phyloP scores from a whole-genome alignment of 768 basidiomycete species.

The Pholiota microspora region DNA sequence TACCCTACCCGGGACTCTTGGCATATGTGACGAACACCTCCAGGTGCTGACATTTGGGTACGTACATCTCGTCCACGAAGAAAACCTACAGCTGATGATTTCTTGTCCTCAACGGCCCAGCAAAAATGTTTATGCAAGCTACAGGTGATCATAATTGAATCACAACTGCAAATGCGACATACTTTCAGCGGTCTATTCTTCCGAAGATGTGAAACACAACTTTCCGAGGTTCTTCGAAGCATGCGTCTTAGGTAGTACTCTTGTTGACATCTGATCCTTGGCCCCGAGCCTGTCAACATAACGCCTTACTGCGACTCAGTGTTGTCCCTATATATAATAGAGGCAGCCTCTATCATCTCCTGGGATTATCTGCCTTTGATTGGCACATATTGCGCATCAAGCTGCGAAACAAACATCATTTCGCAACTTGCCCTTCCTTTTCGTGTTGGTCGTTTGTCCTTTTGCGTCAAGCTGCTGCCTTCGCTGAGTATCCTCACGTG shows the following conservation, averaged over 20 bases:
- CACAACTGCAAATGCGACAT: not conserved
- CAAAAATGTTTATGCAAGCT: not conserved
- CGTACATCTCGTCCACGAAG: not conserved
- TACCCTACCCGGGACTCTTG: not conserved
- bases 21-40: not conserved
- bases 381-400: conserved; percentile 12
- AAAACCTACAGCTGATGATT: not conserved
- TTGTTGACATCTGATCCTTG: conserved; percentile 12
- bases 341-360: conserved; percentile 7
- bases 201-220: conserved; percentile 22
- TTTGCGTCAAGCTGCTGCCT: conserved; percentile 12
- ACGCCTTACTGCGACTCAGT: conserved; percentile 14
- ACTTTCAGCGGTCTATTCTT: conserved; percentile 10
- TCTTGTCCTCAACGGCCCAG: not conserved
- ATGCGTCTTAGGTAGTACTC: conserved; percentile 9
- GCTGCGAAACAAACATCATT: conserved; percentile 9
- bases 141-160: not conserved
- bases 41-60: not conserved
- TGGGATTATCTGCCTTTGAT: conserved; percentile 16
- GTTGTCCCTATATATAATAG: not conserved
- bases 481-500: conserved; percentile 7
- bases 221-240: conserved; percentile 19
- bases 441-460: conserved; percentile 19
- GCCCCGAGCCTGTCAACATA: conserved; percentile 7
- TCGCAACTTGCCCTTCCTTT: not conserved